Evolutionary conservation across 176 grass and related monocot species (phyloP).

Genomic region (Bonia amplexicaulis): DNA sequence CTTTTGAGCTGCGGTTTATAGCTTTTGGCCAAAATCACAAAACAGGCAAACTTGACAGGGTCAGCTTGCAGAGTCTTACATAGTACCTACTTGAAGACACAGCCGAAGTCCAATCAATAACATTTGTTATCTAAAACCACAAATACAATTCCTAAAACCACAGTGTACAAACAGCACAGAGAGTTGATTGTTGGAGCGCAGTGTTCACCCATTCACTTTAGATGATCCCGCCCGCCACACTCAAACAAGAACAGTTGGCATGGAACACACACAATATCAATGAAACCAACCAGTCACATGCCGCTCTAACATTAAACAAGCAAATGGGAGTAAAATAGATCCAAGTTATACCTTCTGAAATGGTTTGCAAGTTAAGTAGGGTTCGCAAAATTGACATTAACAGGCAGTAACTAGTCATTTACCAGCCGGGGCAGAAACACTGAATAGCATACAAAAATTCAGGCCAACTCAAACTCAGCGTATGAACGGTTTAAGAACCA

Average conservation of each 20-base stretch:
- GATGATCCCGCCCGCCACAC: background rate
- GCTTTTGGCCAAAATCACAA: too few relatives aligned
- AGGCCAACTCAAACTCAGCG: background rate
- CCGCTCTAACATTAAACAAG: background rate
- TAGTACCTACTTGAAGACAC: background rate
- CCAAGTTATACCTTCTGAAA: background rate
- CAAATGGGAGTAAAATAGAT: background rate
- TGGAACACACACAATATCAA: background rate
- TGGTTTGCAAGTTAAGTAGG: background rate
- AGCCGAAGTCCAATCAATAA: background rate
- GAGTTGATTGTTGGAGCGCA: background rate
- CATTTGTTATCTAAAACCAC: background rate
- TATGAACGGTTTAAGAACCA: background rate
- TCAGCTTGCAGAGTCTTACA: background rate
- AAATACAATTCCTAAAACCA: background rate
- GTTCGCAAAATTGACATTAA: background rate
- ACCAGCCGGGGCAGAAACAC: background rate
- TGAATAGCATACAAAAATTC: background rate
- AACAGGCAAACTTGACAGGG: background rate
- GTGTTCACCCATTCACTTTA: background rate
- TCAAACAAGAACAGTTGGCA: background rate
- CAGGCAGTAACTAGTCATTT: background rate
- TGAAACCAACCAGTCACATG: background rate
- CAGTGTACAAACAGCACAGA: background rate
- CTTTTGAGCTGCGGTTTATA: too few relatives aligned